Evolutionary conservation across 768 basidiomycete genomes (phyloP), one percentile per base, ranked within the genome.

Genomic region (Symmetrospora coprosmae): DNA sequence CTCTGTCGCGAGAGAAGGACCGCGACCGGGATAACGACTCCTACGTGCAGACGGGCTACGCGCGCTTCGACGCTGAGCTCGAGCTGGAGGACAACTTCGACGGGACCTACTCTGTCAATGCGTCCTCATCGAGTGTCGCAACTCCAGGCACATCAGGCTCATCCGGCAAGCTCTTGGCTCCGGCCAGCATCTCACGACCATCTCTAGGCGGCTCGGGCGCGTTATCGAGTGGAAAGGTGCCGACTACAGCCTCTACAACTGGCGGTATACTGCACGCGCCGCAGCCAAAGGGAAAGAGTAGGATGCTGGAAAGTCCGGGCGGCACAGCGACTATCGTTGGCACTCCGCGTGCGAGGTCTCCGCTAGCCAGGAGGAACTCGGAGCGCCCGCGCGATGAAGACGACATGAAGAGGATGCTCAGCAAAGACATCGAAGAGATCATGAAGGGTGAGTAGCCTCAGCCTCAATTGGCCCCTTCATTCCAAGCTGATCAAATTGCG

Each of bases 361-460:
- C 55, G 2, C 23, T 58, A 6, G 55, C 28, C 30, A 3, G 37
- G 2, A 27, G 25, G 23, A 27, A 58, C 31, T 14, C 41, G n/a
- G 55, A 47, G 14, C 9, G 41, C 17, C 55, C 55, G 13, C 28
- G 40, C 9, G 43, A 58, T 47, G 35, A 21, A 25, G 55, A 43
- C 30, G 55, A 58, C 17, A 58, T 58, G 55, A 39, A 43, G 4
- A 43, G 31, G 17, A n/a, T 21, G 17, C 41, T 58, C 23, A 21
- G 55, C 21, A 58, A 46, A 19, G 55, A 58, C 31, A 25, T 58
- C 3, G 40, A 58, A 14, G 55, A 39, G 6, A 43, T 58, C 55
- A 45, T 58, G 55, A 33, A 58, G 33, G 55, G 55, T 58, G n/a
- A 50, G 49, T 11, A n/a, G n/a, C n/a, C n/a, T n/a, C n/a, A n/a